Conservation (phyloP, 2,329 filamentous ascomycete species). For the Fusarium foetens region DNA sequence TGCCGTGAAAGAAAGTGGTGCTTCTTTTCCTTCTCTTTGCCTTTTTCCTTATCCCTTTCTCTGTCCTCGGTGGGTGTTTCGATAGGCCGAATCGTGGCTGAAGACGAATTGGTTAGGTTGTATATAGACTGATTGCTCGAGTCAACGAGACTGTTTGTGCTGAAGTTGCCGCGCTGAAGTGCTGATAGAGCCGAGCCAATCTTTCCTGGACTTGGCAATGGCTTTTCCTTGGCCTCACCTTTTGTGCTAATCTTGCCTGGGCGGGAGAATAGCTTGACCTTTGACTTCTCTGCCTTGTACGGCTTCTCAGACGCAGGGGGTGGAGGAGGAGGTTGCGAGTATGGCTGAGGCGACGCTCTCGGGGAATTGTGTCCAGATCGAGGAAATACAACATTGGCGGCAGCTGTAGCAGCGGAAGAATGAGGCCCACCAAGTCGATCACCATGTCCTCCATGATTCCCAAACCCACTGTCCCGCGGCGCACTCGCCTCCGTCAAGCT, state of each 20-base stretch:
- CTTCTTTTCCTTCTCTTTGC: conserved; percentile 78
- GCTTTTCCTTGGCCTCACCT: conserved; percentile 72
- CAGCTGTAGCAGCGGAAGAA: conserved; percentile 74
- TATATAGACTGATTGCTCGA: conserved; percentile 72
- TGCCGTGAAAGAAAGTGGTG: conserved; percentile 83
- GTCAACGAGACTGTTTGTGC: conserved; percentile 77
- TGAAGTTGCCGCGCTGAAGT: conserved; percentile 72
- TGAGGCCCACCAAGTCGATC: conserved; percentile 66
- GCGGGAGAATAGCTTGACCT: conserved; percentile 84
- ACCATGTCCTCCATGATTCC: conserved; percentile 57
- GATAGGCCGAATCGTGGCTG: conserved; percentile 76
- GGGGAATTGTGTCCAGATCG: conserved; percentile 68
- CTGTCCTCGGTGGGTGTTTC: conserved; percentile 61
- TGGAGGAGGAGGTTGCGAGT: conserved; percentile 53
- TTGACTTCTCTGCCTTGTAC: conserved; percentile 73
- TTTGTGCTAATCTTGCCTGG: conserved; percentile 80
- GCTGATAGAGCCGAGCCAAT: conserved; percentile 73
- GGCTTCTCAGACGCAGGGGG: conserved; percentile 65
- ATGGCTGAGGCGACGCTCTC: conserved; percentile 50
- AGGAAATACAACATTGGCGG: conserved; percentile 78
- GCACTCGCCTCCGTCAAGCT: conserved; percentile 73
- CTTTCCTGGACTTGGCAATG: conserved; percentile 78
- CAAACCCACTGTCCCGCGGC: conserved; percentile 66
- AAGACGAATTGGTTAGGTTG: conserved; percentile 78
- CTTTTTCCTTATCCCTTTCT: conserved; percentile 55